phyloP scores from a whole-genome alignment of 768 basidiomycete genomes.

The Suillus fuscotomentosus region DNA sequence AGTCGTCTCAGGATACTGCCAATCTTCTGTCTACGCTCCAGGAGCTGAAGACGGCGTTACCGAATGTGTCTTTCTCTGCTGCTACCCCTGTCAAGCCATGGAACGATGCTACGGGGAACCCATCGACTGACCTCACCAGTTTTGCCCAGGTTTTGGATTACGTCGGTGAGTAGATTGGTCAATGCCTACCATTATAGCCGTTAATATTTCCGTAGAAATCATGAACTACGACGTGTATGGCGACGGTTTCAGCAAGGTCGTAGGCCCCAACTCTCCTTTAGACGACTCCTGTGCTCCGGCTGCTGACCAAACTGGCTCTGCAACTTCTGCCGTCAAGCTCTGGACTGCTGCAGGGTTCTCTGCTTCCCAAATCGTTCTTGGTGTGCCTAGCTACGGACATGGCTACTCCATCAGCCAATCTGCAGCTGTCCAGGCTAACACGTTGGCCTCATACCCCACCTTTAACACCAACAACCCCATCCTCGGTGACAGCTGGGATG shows the following conservation, averaged over 20 bases:
- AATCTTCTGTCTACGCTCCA: slow-evolving; percentile 81
- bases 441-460: slow-evolving; percentile 47
- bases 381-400: slow-evolving; percentile 84
- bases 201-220: slow-evolving; percentile 43
- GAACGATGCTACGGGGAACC: slow-evolving; percentile 50
- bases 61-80: slow-evolving; percentile 67
- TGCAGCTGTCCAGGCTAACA: slow-evolving; percentile 21
- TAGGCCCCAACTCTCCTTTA: slow-evolving; percentile 84
- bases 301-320: slow-evolving; percentile 67
- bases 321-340: slow-evolving; percentile 63
- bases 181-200: rapidly evolving
- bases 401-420: slow-evolving; percentile 47
- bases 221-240: slow-evolving; percentile 75
- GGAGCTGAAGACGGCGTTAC: slow-evolving; percentile 55
- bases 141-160: slow-evolving; percentile 75
- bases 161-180: slow-evolving; percentile 47
- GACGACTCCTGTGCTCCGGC: slow-evolving; percentile 69
- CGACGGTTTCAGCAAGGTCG: slow-evolving; percentile 44
- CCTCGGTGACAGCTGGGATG: slow-evolving; percentile 57
- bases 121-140: slow-evolving; percentile 58
- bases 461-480: slow-evolving; percentile 47
- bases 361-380: slow-evolving; percentile 68
- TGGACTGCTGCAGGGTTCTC: slow-evolving; percentile 85
- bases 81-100: slow-evolving; percentile 71
- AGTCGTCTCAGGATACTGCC: slow-evolving; percentile 62